These are phyloP conservation scores for Chalara sp. DNA, from an alignment of 2,329 filamentous ascomycete genomes.

Conservation along the genomic window DNA sequence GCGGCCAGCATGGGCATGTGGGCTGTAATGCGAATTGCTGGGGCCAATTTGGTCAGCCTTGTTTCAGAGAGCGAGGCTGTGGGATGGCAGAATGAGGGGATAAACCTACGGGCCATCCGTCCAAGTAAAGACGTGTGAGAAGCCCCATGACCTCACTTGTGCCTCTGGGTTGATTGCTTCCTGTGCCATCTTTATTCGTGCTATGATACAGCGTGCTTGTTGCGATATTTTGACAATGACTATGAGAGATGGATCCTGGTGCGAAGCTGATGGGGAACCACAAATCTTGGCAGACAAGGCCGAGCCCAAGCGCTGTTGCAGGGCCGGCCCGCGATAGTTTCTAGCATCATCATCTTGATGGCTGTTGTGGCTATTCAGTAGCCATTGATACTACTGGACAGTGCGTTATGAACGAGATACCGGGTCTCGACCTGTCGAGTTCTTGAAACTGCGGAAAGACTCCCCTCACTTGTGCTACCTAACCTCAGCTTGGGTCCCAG, in stretches of 20 bases:
- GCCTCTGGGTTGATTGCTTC: conserved; percentile 46
- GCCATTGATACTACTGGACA: no score
- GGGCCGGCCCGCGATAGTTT: neutral
- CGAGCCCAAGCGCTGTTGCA: neutral
- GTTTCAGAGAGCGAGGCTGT: conserved; percentile 2
- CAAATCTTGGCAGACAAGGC: no score
- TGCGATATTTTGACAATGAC: neutral
- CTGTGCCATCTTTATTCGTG: conserved; percentile 7
- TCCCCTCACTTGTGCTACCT: no score
- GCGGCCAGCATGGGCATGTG: conserved; percentile 56
- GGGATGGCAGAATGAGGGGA: neutral
- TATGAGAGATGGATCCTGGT: neutral
- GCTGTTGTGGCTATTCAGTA: no score
- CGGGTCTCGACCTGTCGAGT: no score
- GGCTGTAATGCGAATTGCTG: conserved; percentile 62
- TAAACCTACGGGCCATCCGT: conserved; percentile 57
- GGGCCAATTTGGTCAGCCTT: conserved; percentile 13
- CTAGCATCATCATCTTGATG: neutral
- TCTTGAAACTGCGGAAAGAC: no score
- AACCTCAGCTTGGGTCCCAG: no score
- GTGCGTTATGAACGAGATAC: no score
- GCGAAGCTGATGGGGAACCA: neutral
- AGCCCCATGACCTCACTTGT: conserved; percentile 64
- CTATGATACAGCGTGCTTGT: neutral
- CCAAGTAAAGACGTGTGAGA: conserved; percentile 64